A percentile compares a stretch with the other conserved stretches of the same genome.
Conservation (phyloP, 2,329 filamentous ascomycete genomes). For the Fulvia fulva region DNA sequence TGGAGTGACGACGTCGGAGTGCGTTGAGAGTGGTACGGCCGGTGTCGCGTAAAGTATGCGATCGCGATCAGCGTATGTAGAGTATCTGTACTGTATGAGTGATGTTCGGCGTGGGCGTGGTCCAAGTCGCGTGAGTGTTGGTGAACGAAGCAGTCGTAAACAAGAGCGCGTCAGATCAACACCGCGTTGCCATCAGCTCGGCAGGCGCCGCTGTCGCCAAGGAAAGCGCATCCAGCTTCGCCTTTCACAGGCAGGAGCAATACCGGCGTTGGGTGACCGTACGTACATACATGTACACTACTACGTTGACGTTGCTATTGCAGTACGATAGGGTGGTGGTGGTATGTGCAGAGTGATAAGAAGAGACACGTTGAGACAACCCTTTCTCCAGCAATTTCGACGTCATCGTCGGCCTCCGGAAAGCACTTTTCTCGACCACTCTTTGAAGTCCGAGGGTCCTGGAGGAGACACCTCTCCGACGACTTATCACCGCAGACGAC, state of each 20-base stretch:
- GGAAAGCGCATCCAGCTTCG: neutral
- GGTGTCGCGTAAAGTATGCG: constrained; percentile 49
- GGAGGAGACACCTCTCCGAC: too few species aligned
- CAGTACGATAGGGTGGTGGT: neutral
- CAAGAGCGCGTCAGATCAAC: neutral
- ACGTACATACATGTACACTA: too few species aligned
- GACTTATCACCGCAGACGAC: too few species aligned
- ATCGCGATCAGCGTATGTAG: constrained; percentile 27
- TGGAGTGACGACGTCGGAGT: neutral
- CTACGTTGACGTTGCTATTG: too few species aligned
- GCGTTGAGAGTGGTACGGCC: constrained; percentile 28
- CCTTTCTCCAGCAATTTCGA: neutral
- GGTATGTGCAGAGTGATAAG: too few species aligned
- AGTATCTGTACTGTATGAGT: constrained; percentile 2
- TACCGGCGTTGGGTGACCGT: neutral
- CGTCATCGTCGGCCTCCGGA: neutral
- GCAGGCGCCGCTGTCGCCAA: neutral
- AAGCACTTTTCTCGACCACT: neutral
- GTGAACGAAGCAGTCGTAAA: neutral
- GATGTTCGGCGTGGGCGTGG: constrained; percentile 4
- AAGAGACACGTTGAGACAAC: neutral
- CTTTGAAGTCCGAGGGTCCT: neutral
- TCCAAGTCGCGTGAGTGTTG: neutral
- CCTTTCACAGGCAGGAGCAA: neutral
- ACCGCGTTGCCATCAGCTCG: neutral